These are phyloP conservation scores for Capsicum baccatum DNA, from an alignment of 257 asterid genomes.

Conservation along the genomic window DNA sequence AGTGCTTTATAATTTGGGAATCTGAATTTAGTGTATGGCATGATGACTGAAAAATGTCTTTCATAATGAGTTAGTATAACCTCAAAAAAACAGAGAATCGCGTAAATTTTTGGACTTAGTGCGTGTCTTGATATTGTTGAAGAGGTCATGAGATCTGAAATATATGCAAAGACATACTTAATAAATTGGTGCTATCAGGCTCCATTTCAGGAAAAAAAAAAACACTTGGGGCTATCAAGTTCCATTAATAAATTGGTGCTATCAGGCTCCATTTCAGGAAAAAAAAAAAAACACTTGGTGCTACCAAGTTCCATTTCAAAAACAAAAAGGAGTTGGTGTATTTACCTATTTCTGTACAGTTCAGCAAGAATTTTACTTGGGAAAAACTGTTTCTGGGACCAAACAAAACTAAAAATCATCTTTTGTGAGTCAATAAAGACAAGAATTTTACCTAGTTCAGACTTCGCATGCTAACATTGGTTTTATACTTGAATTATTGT, in stretches of 20 bases:
- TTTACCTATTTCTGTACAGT: background rate
- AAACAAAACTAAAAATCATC: background rate
- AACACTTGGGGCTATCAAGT: background rate
- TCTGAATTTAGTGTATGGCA: background rate
- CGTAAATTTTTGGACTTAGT: background rate
- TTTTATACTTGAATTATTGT: slow-evolving; percentile 12
- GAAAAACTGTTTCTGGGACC: slow-evolving; percentile 10
- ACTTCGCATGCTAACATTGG: background rate
- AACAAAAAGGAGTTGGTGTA: background rate
- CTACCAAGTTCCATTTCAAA: background rate
- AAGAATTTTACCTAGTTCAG: background rate
- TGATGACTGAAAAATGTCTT: background rate
- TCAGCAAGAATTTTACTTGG: background rate
- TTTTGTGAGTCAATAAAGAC: background rate
- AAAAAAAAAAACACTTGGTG: background rate
- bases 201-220: background rate
- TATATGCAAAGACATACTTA: background rate
- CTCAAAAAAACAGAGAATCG: background rate
- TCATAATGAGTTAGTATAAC: slow-evolving; percentile 5
- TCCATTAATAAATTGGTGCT: background rate
- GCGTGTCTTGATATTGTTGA: background rate
- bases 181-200: background rate
- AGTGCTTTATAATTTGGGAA: background rate
- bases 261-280: background rate
- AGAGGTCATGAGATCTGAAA: background rate